A percentile compares a stretch with the other conserved stretches of the same genome.
Evolutionary conservation across 208 protist species (phyloP).

Genomic region (Vickermania ingenoplastis): DNA sequence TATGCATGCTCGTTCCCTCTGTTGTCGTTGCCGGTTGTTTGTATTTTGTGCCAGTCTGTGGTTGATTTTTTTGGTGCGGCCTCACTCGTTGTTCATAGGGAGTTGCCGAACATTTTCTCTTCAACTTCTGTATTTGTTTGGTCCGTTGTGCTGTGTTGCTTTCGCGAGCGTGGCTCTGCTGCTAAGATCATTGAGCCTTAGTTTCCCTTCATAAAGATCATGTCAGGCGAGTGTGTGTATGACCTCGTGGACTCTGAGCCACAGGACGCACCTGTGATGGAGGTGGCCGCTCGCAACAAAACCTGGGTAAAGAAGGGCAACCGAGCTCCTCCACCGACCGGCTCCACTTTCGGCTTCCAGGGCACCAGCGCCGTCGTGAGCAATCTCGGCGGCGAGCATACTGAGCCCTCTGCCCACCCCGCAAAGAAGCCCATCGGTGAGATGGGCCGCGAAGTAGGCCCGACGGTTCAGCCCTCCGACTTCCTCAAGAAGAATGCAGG

Average conservation of each 20-base stretch:
- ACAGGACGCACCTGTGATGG: slow-evolving; percentile 3
- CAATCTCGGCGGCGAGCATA: slow-evolving; percentile 72
- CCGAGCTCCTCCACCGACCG: slow-evolving; percentile 61
- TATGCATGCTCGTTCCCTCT: no score
- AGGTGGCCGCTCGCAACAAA: neutral
- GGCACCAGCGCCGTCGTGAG: slow-evolving; percentile 77
- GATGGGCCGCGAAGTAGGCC: slow-evolving; percentile 64
- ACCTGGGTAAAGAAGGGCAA: slow-evolving; percentile 24
- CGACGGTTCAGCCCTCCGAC: slow-evolving; percentile 41
- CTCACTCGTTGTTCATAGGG: no score
- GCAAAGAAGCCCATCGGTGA: slow-evolving; percentile 66
- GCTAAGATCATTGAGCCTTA: no score
- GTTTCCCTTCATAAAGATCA: no score
- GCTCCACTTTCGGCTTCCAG: slow-evolving; percentile 81
- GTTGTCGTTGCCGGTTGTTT: no score
- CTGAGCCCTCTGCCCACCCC: slow-evolving; percentile 68
- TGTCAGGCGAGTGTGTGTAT: slow-evolving; percentile 86
- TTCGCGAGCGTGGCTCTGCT: no score
- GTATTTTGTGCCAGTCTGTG: no score
- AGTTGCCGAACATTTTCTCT: no score
- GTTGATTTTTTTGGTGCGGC: no score
- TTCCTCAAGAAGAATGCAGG: slow-evolving; percentile 80
- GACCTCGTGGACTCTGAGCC: slow-evolving; percentile 44
- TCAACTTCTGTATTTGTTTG: no score
- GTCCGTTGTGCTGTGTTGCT: no score